A percentile compares a stretch with the other conserved stretches of the same genome.
Conservation (phyloP, 1,284 basidiomycete species). For the Malassezia psittaci region DNA sequence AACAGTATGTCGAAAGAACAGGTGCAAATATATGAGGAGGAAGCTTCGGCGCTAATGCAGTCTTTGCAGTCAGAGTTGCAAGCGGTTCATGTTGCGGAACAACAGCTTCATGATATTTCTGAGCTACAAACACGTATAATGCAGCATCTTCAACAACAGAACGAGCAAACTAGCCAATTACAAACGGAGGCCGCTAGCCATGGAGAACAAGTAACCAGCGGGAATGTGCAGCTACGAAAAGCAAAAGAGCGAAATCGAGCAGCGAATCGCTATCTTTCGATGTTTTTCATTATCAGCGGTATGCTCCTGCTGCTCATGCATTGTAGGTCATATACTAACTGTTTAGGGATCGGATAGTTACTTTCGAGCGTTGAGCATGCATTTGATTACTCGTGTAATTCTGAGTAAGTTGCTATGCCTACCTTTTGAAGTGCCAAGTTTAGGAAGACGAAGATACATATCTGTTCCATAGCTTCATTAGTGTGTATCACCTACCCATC, state of each 20-base stretch:
- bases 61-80: slow-evolving; percentile 70
- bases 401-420: neutral
- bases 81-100: slow-evolving; percentile 76
- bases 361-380: neutral
- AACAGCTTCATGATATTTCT: slow-evolving; percentile 76
- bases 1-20: slow-evolving; percentile 55
- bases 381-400: slow-evolving; percentile 3
- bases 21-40: slow-evolving; percentile 78
- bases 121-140: slow-evolving; percentile 78
- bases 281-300: slow-evolving; percentile 77
- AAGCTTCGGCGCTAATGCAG: slow-evolving; percentile 72
- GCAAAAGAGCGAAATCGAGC: slow-evolving; percentile 70
- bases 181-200: slow-evolving; percentile 79
- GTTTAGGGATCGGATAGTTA: slow-evolving; percentile 12
- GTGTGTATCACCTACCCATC: slow-evolving; percentile 1
- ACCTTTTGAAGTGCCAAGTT: slow-evolving; percentile 12
- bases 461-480: slow-evolving; percentile 11
- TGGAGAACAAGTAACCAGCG: slow-evolving; percentile 69
- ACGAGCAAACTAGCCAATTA: slow-evolving; percentile 75
- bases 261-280: slow-evolving; percentile 66
- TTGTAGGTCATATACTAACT: slow-evolving; percentile 36
- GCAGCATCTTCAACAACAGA: slow-evolving; percentile 70
- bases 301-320: slow-evolving; percentile 76
- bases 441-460: slow-evolving; percentile 14
- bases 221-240: slow-evolving; percentile 72